Evolutionary conservation across 768 basidiomycete species (phyloP).

Genomic region (Peribolospora kevripleyi): DNA sequence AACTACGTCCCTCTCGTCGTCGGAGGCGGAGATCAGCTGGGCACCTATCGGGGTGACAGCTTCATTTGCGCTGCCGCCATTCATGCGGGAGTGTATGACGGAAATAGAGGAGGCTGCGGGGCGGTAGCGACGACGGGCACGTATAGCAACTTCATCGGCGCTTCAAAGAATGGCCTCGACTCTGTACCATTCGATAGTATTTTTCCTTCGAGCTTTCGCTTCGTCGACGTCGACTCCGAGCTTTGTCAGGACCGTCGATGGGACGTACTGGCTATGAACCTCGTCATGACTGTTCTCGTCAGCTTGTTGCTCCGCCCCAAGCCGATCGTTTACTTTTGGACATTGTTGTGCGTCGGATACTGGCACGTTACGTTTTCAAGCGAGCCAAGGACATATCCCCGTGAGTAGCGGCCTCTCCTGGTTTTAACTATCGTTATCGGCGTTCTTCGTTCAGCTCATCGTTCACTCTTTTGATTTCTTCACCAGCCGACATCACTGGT

Average conservation of each 20-base stretch:
- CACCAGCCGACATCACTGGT: slow-evolving; percentile 43
- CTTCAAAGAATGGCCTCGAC: slow-evolving; percentile 34
- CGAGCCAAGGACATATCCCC: slow-evolving; percentile 14
- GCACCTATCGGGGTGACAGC: slow-evolving; percentile 57
- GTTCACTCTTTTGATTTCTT: slow-evolving; percentile 21
- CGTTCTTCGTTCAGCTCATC: background rate
- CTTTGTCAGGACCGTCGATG: slow-evolving; percentile 49
- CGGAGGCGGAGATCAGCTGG: slow-evolving; percentile 50
- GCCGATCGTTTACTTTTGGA: slow-evolving; percentile 31
- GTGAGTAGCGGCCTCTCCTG: background rate
- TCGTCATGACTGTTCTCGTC: slow-evolving; percentile 38
- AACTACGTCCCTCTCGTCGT: slow-evolving; percentile 51
- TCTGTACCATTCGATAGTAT: slow-evolving; percentile 49
- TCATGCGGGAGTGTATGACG: slow-evolving; percentile 36
- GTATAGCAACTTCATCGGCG: slow-evolving; percentile 43
- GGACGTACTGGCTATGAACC: slow-evolving; percentile 46
- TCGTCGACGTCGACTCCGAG: slow-evolving; percentile 28
- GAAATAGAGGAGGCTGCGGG: slow-evolving; percentile 43
- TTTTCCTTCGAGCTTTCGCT: slow-evolving; percentile 47
- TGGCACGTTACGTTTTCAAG: slow-evolving; percentile 67
- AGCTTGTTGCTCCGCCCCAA: slow-evolving; percentile 50
- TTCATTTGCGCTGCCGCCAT: slow-evolving; percentile 66
- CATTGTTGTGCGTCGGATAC: slow-evolving; percentile 24
- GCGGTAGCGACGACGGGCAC: slow-evolving; percentile 43
- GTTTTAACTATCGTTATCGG: too few relatives aligned